Evolutionary conservation across 2,329 filamentous ascomycete species (phyloP).

Genomic region (Chrysoporthe deuterocubensis): DNA sequence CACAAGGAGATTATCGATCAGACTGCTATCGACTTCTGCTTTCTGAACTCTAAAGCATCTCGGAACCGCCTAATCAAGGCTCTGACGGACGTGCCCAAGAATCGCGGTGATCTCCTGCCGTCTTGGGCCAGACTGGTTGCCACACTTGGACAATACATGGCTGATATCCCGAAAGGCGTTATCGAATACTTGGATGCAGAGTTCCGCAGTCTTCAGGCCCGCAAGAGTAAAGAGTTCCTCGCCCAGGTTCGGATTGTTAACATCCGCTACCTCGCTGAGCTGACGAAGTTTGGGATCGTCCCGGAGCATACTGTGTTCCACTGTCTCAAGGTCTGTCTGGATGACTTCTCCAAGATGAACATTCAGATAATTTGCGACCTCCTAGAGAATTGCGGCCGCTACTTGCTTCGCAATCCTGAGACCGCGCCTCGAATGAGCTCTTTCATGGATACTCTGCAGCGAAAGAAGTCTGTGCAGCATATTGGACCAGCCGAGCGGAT

Average conservation of each 20-base stretch:
- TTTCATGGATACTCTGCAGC: slow-evolving; percentile 91
- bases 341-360: slow-evolving; percentile 98
- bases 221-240: slow-evolving; percentile 96
- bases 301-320: slow-evolving; percentile 99
- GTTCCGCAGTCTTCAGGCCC: slow-evolving; percentile 92
- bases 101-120: slow-evolving; percentile 86
- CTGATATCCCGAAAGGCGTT: slow-evolving; percentile 88
- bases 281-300: slow-evolving; percentile 97
- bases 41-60: slow-evolving; percentile 96
- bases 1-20: slow-evolving; percentile 92
- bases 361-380: slow-evolving; percentile 98
- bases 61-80: slow-evolving; percentile 92
- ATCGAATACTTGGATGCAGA: slow-evolving; percentile 94
- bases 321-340: slow-evolving; percentile 94
- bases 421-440: slow-evolving; percentile 91
- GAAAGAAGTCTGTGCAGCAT: slow-evolving; percentile 95
- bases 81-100: slow-evolving; percentile 92
- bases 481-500: slow-evolving; percentile 95
- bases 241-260: slow-evolving; percentile 93
- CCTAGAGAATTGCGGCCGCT: slow-evolving; percentile 94
- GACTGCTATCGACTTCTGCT: slow-evolving; percentile 94
- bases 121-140: slow-evolving; percentile 92
- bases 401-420: slow-evolving; percentile 88
- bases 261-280: slow-evolving; percentile 94
- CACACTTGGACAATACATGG: slow-evolving; percentile 90